phyloP scores from a whole-genome alignment of 345 rosid genomes.

The Mercurialis annua region DNA sequence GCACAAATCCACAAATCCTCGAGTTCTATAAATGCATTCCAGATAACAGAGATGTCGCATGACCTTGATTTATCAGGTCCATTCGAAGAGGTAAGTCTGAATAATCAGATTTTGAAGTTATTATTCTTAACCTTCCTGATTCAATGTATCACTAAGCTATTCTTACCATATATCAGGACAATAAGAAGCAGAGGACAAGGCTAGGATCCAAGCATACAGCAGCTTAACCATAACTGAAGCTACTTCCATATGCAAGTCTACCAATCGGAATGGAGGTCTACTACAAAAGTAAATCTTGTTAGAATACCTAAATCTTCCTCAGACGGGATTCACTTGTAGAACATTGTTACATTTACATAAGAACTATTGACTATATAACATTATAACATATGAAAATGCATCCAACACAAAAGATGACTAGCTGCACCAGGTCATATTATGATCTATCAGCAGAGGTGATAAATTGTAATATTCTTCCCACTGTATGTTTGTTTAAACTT shows the following conservation, averaged over 20 bases:
- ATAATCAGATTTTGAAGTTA: conserved; percentile 7
- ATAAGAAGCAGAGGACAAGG: conserved; percentile 57
- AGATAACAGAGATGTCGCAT: conserved; percentile 86
- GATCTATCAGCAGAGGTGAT: conserved; percentile 80
- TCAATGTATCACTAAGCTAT: conserved; percentile 7
- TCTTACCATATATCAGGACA: conserved; percentile 41
- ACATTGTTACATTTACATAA: not conserved
- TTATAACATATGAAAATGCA: conserved; percentile 67
- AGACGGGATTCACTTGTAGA: not conserved
- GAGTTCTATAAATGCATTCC: conserved; percentile 84
- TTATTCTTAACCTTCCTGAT: conserved; percentile 6
- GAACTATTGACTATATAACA: not conserved
- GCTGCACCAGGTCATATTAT: conserved; percentile 52
- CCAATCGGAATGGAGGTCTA: conserved; percentile 54
- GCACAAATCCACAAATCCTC: conserved; percentile 44
- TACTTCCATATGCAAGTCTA: conserved; percentile 61
- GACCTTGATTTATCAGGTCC: conserved; percentile 94
- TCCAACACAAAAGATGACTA: conserved; percentile 46
- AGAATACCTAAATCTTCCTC: conserved; percentile 7
- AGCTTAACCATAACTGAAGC: conserved; percentile 77
- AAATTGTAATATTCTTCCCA: not conserved
- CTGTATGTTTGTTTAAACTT: too few relatives aligned
- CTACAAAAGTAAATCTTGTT: conserved; percentile 45
- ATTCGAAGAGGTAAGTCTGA: conserved; percentile 64
- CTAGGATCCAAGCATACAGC: conserved; percentile 65